Conservation (phyloP, 148 eudicot species). For the Silene latifolia region DNA sequence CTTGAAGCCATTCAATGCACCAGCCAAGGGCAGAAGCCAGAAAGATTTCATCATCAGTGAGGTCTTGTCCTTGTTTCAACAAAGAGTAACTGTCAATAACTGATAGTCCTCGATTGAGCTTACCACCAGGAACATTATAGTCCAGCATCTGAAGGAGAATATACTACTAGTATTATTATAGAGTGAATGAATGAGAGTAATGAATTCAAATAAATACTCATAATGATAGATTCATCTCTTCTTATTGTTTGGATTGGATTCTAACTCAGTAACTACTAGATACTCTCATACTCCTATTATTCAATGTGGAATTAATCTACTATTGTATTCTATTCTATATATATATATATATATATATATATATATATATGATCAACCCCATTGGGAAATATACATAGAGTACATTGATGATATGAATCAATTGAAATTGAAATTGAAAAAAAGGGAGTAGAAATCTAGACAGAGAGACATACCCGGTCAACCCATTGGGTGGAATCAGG, state of each 20-base stretch:
- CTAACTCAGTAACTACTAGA: too few relatives aligned
- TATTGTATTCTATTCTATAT: too few relatives aligned
- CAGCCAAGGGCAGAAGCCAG: conserved; percentile 88
- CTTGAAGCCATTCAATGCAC: conserved; percentile 99
- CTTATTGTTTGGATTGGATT: too few relatives aligned
- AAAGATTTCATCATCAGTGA: conserved; percentile 78
- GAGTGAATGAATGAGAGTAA: too few relatives aligned
- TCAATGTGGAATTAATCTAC: too few relatives aligned
- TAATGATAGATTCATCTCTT: too few relatives aligned
- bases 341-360: too few relatives aligned
- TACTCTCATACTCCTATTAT: too few relatives aligned
- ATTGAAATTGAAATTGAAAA: not conserved
- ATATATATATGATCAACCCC: too few relatives aligned
- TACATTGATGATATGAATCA: not conserved
- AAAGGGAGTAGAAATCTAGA: too few relatives aligned
- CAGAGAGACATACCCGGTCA: conserved; percentile 38
- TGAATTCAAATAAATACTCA: too few relatives aligned
- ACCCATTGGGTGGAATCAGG: conserved; percentile 72
- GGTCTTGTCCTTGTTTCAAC: conserved; percentile 64
- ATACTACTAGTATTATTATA: too few relatives aligned
- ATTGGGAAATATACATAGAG: not conserved
- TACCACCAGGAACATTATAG: conserved; percentile 96
- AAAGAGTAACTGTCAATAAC: conserved; percentile 87
- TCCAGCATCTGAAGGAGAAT: conserved; percentile 92
- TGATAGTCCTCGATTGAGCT: conserved; percentile 83